Evolutionary conservation across 2,329 filamentous ascomycete genomes (phyloP), one percentile per base, ranked within the genome.

Genomic region (Fusarium circinatum): DNA sequence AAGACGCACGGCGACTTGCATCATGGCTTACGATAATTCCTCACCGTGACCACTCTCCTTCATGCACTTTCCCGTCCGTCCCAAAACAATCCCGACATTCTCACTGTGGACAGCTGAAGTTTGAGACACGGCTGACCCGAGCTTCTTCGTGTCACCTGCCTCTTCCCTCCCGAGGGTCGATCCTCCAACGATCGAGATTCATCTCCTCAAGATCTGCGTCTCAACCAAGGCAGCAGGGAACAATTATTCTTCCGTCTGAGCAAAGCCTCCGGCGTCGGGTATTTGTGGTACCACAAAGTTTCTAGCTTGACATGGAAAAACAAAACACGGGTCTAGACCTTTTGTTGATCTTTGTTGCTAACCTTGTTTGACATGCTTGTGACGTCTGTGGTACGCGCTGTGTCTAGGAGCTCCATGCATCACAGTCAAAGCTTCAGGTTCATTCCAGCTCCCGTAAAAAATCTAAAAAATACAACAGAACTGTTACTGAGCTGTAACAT

Each of bases 171-270:
- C 55, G 38, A 38, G n/a, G 68, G 59, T 18, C 39, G 71, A 75
- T 72, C 71, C 32, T 34, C n/a, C 36, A 48, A 49, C 48, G 68
- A 75, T 75, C 71, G 71, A 74, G 71, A 74, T 74, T 41, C 47
- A 26, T 44, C 36, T 52, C 49, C 39, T 24, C 14, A 55, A 69
- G 69, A 73, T 73, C 70, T 65, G 30, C 68, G 51, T 41, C 41
- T 51, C 62, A 64, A 48, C 55, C 56, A 59, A 68, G 47, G 41
- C 44, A 65, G 65, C 18, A 38, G 44, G 51, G 56, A 42, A 28
- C 8, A 59, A 70, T 15, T 20, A 22, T 54, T 70, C 18, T 59
- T 60, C 67, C 67, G 47, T 32, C 28, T n/a, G 26, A 42, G 64
- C 42, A 58, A 42, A 42, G 15, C 10, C 47, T 65, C 64, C 47